Evolutionary conservation across 352 stramenopile species (phyloP), one percentile per base, ranked within the genome.

Genomic region (Peronospora destructor): DNA sequence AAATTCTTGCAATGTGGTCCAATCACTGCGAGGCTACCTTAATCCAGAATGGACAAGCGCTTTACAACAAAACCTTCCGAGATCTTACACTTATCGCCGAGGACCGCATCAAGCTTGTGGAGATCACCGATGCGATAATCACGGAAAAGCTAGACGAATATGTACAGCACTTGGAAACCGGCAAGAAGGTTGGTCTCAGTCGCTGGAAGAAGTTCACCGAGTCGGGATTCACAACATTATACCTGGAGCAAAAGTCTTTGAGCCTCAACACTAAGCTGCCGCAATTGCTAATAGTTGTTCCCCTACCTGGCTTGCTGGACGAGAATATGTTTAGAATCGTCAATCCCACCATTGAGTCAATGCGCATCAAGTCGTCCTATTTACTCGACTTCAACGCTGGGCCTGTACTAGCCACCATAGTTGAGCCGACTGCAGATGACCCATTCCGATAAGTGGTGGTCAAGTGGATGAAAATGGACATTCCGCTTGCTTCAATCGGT

Each of bases 281-380:
- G 0, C 30, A 55, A 10, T 13, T 71, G 9, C 56, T 64, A 7
- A 60, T 66, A 19, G 46, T 68, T 10, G 61, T 64, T 10, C 45
- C 64, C 6, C 34, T 72, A 10, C 50, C 47, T 1, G 64, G 61
- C 1, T 56, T 44, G 3, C 35, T 77, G 6, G 64, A 74, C 13
- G 64, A 77, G 29, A 56, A 61, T 21, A 67, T 77, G 64, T 74
- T 70, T 34, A 64, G 64, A 8, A 41, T 66, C 13, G 48, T 72
- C 13, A 57, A 48, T 12, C 53, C 64, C 13, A 72, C 57, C 0
- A 46, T 61, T 10, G 57, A 74, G 26, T 11, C 50, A 0, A 66
- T 59, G 67, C 51, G 54, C 1, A 62, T 62, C 35, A 62, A 62
- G 43, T 57, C 54, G 36, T 62, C 54, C 21, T 62, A 62, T 21